Base-by-base conservation (phyloP, 2,329 filamentous ascomycete genomes). In the Beauveria sp. region DNA sequence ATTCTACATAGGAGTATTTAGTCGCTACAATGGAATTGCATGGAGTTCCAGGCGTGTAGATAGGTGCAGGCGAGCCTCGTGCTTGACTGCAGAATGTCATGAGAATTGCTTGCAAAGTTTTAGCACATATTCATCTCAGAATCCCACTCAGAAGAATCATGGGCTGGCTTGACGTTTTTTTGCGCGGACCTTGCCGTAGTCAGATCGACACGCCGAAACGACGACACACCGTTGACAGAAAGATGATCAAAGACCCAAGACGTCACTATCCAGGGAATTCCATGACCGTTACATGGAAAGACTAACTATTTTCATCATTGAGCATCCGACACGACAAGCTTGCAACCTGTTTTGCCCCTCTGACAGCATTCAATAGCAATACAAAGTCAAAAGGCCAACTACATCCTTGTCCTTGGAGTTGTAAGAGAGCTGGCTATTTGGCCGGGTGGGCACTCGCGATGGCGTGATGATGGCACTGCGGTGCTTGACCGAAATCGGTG, bases 1-100 rank as follows among this genome's bases (percentile, higher is more conserved):
- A 59, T 5, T 43, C 55, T 58, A 59, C 56, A 59, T 59, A 40
- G 26, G 44, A 43, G 47, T 30, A 37, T 46, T 46, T 59, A 46
- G 51, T 46, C 24, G 37, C 37, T 41, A 20, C 24, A 8, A 18
- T n/a, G 20, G 55, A 40, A 30, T 40, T 26, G 22, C 8, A 28
- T 7, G 47, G 28, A 40, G 44, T 43, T 7, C 22, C 18, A 22
- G 54, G n/a, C 20, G 43, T 56, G 26, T 40, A 48, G 43, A 56
- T 47, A 3, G 16, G 8, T 57, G 55, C 20, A 40, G 5, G 30
- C 20, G 28, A 22, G 53, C 44, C 30, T 20, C 34, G 5, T 14
- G 43, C 44, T 40, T 20, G 16, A 12, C 41, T 46, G 41, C 53
- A 40, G 5, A 55, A 48, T 40, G 40, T 48, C 20, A 57, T 57